These are phyloP conservation scores for Amoebophrya sp. DNA, from an alignment of 169 alveolate species.

Conservation along the genomic window DNA sequence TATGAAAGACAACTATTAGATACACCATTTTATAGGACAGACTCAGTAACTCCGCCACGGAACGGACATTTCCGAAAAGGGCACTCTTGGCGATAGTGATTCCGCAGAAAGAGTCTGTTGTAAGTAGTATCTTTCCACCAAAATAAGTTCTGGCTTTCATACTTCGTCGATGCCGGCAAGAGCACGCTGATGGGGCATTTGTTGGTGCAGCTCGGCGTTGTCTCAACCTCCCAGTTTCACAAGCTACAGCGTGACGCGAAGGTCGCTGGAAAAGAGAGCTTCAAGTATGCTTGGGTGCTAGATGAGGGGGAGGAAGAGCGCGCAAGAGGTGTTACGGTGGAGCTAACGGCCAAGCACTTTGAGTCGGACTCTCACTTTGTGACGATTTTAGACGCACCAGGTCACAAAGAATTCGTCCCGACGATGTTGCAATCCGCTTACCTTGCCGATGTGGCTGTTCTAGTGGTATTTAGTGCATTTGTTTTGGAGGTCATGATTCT, in stretches of 20 bases:
- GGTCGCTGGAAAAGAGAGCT: constrained; percentile 53
- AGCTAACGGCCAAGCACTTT: constrained; percentile 59
- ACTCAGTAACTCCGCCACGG: too few relatives aligned
- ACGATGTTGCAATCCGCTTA: constrained; percentile 59
- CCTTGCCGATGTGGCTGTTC: not conserved
- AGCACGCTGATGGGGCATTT: constrained; percentile 81
- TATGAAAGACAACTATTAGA: too few relatives aligned
- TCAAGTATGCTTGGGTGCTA: constrained; percentile 70
- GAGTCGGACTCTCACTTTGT: constrained; percentile 53
- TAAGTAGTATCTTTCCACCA: too few relatives aligned
- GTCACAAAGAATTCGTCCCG: constrained; percentile 85
- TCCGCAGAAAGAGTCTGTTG: too few relatives aligned
- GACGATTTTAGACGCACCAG: constrained; percentile 87
- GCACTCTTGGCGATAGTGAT: too few relatives aligned
- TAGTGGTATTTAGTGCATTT: constrained; percentile 57
- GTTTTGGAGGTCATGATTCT: constrained; percentile 22
- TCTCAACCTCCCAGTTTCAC: constrained; percentile 62
- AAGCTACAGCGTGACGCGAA: constrained; percentile 58
- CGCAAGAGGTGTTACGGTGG: constrained; percentile 74
- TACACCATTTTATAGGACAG: too few relatives aligned
- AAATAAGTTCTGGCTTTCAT: too few relatives aligned
- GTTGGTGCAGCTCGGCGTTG: constrained; percentile 60
- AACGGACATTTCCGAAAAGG: too few relatives aligned
- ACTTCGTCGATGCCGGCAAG: constrained; percentile 91
- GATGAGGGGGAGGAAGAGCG: constrained; percentile 71